phyloP scores from a whole-genome alignment of 1,284 basidiomycete genomes.

The Ustilago tritici region DNA sequence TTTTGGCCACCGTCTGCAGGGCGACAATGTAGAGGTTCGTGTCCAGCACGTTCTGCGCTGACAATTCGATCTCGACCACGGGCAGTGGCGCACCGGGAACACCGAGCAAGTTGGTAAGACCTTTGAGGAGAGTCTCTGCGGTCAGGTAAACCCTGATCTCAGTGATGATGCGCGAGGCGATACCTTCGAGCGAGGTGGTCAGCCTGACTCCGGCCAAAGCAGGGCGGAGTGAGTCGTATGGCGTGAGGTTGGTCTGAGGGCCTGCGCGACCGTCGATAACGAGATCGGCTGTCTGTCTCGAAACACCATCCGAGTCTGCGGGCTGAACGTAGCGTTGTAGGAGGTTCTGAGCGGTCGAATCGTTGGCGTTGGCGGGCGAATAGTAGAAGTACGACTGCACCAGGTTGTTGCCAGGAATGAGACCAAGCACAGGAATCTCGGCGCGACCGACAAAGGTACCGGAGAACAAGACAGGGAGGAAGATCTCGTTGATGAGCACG shows the following conservation, averaged over 20 bases:
- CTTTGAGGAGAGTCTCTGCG: conserved; percentile 31
- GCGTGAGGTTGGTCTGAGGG: conserved; percentile 72
- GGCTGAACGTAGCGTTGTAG: conserved; percentile 65
- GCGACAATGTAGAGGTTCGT: conserved; percentile 40
- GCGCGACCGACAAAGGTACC: conserved; percentile 71
- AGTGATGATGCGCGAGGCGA: conserved; percentile 55
- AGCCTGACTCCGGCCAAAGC: conserved; percentile 76
- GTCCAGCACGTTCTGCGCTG: conserved; percentile 41
- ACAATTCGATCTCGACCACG: conserved; percentile 42
- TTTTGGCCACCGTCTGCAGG: conserved; percentile 43
- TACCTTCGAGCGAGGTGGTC: conserved; percentile 73
- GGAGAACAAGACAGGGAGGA: conserved; percentile 76
- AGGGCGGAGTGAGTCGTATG: conserved; percentile 76
- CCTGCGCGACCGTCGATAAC: conserved; percentile 41
- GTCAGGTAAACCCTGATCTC: conserved; percentile 55
- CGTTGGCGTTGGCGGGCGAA: conserved; percentile 76
- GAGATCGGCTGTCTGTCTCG: conserved; percentile 25
- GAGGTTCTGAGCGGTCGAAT: conserved; percentile 75
- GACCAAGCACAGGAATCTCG: conserved; percentile 71
- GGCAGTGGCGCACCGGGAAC: conserved; percentile 11
- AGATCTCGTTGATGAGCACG: conserved; percentile 75
- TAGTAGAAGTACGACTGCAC: conserved; percentile 78
- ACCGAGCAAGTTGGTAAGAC: conserved; percentile 31
- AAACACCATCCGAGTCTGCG: conserved; percentile 23
- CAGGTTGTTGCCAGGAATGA: conserved; percentile 76